A percentile compares a stretch with the other conserved stretches of the same genome.
Conservation (phyloP, 2,329 filamentous ascomycete genomes). For the Pseudovirgaria hyperparasitica region DNA sequence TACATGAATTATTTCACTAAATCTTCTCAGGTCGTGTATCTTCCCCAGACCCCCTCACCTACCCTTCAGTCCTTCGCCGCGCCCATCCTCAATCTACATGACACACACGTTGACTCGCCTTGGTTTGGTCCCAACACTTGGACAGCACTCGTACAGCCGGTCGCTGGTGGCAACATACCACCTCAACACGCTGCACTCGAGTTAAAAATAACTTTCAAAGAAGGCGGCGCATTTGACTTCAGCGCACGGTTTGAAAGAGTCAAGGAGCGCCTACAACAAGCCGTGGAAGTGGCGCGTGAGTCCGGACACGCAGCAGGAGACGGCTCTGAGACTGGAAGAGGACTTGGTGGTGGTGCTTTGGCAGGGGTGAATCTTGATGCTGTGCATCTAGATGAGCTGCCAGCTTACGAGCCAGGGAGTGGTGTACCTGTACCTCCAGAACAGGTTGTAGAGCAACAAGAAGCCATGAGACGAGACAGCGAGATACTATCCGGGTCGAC, state of each 20-base stretch:
- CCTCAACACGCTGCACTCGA: slow-evolving; percentile 60
- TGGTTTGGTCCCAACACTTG: slow-evolving; percentile 92
- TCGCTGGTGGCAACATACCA: slow-evolving; percentile 72
- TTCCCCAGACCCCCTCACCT: slow-evolving; percentile 56
- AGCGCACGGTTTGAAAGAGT: slow-evolving; percentile 70
- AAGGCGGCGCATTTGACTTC: slow-evolving; percentile 91
- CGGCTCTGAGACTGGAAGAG: slow-evolving; percentile 17
- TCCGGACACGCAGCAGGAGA: slow-evolving; percentile 40
- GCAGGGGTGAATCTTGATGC: slow-evolving; percentile 44
- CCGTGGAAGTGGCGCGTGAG: slow-evolving; percentile 60
- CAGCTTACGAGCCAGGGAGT: slow-evolving; percentile 55
- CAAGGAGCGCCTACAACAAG: slow-evolving; percentile 72
- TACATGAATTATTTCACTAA: slow-evolving; percentile 9
- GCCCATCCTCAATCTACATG: slow-evolving; percentile 75
- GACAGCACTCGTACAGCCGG: slow-evolving; percentile 67
- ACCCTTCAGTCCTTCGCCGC: slow-evolving; percentile 77
- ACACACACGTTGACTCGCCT: slow-evolving; percentile 74
- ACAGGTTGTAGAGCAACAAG: slow-evolving; percentile 6
- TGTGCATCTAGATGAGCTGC: slow-evolving; percentile 74
- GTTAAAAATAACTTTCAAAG: slow-evolving; percentile 79
- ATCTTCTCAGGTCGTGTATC: slow-evolving; percentile 61
- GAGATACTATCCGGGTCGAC: slow-evolving; percentile 15
- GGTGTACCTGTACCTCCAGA: slow-evolving; percentile 17
- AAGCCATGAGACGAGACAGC: too few relatives aligned
- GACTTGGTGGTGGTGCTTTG: slow-evolving; percentile 26